Base-by-base conservation (phyloP, 345 rosid genomes). In the Xanthoceras sorbifolium region DNA sequence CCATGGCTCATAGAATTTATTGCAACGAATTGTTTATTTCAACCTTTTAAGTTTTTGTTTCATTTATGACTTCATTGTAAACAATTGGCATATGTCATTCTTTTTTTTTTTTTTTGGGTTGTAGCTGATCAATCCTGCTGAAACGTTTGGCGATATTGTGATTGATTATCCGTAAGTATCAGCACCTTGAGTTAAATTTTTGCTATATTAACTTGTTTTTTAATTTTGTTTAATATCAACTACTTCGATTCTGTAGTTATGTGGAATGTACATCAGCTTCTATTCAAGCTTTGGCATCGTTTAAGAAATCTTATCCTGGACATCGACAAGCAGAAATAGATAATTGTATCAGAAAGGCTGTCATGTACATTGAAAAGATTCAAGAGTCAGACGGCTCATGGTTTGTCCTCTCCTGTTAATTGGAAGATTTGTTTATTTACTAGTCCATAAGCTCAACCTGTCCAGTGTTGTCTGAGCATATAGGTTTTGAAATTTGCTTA, bases 201-300 rank as follows among this genome's bases (percentile, higher is more conserved):
- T 69, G 23, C 17, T 63, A 1, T 70, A 15, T 67, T 68, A 3
- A 44, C 60, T 40, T 55, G 50, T 59, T 38, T 70, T 65, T 72
- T 77, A 29, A 36, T 73, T 36, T 73, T n/a, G 42, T 62, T 75
- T 79, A 62, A 81, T 72, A 75, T 46, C 11, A 3, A 64, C n/a
- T 69, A 60, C 60, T 55, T 42, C 64, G 32, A 83, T 74, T 82
- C 3, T 81, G 74, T 83, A 93, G 94, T 78, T 93, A 91, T 57
- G 97, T 96, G 66, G 99, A 93, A 79, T 96, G 99, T 82, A 96
- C 97, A 9, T 93, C 98, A 71, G 97, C 97, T 78, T 91, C 97
- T 48, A 88, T 92, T 81, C 97, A 95, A 89, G 97, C 97, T 72
- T 83, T 96, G 88, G 23, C 85, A 74, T 79, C 93, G 52, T 96